Evolutionary conservation across 495 filamentous ascomycete genomes (phyloP), one percentile per base, ranked within the genome.

Genomic region (Evernia prunastri): DNA sequence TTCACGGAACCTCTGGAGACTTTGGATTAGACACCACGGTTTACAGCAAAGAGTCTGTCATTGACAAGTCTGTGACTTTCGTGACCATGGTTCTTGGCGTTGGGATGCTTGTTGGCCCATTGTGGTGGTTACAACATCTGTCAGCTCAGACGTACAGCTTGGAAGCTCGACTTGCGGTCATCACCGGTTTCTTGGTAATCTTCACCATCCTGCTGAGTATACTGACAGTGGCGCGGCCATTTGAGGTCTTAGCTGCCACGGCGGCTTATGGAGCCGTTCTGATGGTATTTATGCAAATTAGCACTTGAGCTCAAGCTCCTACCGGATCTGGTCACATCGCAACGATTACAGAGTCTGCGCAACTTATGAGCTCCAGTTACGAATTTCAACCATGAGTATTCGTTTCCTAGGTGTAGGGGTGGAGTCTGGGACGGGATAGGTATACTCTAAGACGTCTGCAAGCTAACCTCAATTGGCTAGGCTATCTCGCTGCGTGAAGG

Each of bases 241-340:
- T 67, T 59, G 73, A 75, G 39, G 63, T 67, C 45, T 51, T 76
- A n/a, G 72, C 67, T 17, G 73, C 73, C 20, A 73, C 72, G 25
- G 74, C 74, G 60, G 74, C 72, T 66, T 76, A 76, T 62, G 69
- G 67, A 18, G 73, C 73, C 2, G 70, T 74, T 13, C 56, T 76
- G 20, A 73, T 74, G 69, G 72, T 75, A 10, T 75, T 75, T 51
- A 56, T 75, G 59, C 73, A 76, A 53, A 56, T 74, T n/a, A 60
- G 79, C 29, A 57, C 31, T 47, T 47, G n/a, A 47, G 15, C 40
- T 20, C 20, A 18, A 20, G 40, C 40, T 43, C 40, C 20, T 18
- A 43, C 20, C 40, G 20, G 40, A 43, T 18, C 40, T 43, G 11
- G 40, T 18, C 17, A 43, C 40, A 43, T 20, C 40, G 3, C 2